Percentiles rank a stretch among this genome's conserved stretches.
Conservation (phyloP, 2,329 filamentous ascomycete genomes). For the Aspergillus sclerotialis region DNA sequence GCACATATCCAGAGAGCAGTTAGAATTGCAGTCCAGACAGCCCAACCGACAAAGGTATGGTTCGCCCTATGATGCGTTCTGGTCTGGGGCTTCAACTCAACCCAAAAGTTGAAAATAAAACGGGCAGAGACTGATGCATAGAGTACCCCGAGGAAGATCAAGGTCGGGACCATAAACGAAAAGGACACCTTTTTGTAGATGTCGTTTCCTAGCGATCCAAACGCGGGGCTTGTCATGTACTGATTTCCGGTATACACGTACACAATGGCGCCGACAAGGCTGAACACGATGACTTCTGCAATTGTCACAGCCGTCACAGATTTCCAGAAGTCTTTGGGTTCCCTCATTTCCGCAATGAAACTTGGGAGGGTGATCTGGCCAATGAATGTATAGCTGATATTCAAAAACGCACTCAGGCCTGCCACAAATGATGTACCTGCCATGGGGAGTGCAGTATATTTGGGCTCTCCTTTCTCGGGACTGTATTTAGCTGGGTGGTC, state of each 20-base stretch:
- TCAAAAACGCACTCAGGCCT: constrained; percentile 82
- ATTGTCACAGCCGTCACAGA: constrained; percentile 87
- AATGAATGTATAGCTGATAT: constrained; percentile 95
- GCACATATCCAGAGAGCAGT: constrained; percentile 64
- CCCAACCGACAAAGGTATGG: constrained; percentile 78
- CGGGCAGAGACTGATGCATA: constrained; percentile 86
- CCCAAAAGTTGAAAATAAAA: constrained; percentile 87
- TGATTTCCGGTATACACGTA: constrained; percentile 86
- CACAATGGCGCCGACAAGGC: constrained; percentile 69
- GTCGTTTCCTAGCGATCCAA: constrained; percentile 69
- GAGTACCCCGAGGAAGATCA: constrained; percentile 85
- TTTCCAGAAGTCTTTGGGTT: constrained; percentile 79
- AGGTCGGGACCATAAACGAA: constrained; percentile 90
- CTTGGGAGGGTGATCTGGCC: constrained; percentile 89
- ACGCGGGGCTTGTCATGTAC: constrained; percentile 82
- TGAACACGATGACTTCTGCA: constrained; percentile 79
- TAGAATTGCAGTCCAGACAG: constrained; percentile 68
- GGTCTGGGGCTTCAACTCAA: too few relatives aligned
- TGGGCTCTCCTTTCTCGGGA: constrained; percentile 53
- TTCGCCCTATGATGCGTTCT: constrained; percentile 72
- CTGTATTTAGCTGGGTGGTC: constrained; percentile 63
- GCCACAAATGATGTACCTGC: constrained; percentile 70
- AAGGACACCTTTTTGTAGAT: constrained; percentile 82
- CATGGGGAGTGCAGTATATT: constrained; percentile 61
- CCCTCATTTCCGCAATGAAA: constrained; percentile 91